A percentile compares a stretch with the other conserved stretches of the same genome.
Conservation (phyloP, 768 basidiomycete genomes). For the Naganishia kalamii region DNA sequence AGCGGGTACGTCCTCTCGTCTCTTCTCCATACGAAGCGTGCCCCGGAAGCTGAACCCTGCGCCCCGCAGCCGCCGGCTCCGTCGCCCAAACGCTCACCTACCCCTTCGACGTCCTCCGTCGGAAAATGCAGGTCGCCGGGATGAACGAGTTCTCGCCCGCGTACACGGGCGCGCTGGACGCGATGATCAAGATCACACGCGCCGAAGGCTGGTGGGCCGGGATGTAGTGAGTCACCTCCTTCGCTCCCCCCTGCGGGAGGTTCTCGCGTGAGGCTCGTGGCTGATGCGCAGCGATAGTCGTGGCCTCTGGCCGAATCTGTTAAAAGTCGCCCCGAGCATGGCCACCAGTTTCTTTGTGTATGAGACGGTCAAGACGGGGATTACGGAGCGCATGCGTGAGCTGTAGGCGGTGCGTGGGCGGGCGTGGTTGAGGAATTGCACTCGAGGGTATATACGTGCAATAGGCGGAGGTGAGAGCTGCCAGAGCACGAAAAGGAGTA, state of each 20-base stretch:
- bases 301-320: conserved; percentile 40
- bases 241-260: no score
- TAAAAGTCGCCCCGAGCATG: conserved; percentile 42
- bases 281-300: neutral
- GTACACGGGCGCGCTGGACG: conserved; percentile 76
- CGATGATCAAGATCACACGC: conserved; percentile 60
- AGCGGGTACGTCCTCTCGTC: neutral
- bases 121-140: conserved; percentile 62
- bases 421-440: no score
- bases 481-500: no score
- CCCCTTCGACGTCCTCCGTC: conserved; percentile 85
- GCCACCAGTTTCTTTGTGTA: conserved; percentile 45
- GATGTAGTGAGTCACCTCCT: conserved; percentile 33
- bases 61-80: conserved; percentile 65
- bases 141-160: conserved; percentile 52
- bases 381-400: conserved; percentile 16
- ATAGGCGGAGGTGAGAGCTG: no score
- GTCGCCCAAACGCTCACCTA: conserved; percentile 92
- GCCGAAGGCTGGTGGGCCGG: conserved; percentile 59
- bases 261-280: neutral
- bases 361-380: conserved; percentile 33
- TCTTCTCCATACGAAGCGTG: no score
- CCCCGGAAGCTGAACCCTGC: no score
- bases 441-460: no score
- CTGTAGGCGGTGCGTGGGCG: neutral